Base-by-base conservation (phyloP, 352 stramenopile genomes). In the Pythium sp. region DNA sequence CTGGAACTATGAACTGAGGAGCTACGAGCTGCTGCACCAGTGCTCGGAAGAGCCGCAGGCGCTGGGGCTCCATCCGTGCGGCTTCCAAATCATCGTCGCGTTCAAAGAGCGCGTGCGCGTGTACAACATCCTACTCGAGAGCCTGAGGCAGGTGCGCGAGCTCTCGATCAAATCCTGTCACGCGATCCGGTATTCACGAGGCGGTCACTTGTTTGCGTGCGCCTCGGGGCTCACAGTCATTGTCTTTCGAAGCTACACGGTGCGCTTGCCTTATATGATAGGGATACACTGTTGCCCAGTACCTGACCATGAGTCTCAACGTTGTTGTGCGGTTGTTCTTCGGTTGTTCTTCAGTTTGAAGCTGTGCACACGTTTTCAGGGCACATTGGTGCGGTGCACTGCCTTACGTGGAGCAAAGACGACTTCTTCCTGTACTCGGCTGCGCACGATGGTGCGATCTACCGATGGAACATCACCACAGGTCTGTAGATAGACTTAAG, bases 1-100 rank as follows among this genome's bases (percentile, higher is more conserved):
- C 12, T 98, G 92, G 93, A 97, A 97, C 68, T 94, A 90, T 54
- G 77, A 91, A n/a, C 36, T 85, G 5, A 62, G 64, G 18, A 56
- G 76, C 18, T 93, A 92, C 62, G 87, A 94, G 36, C 63, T 94
- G 1, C 66, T 90, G 20, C 79, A 90, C 20, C 68, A 80, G 14
- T 90, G 82, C 30, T 69, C 77, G 0, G 87, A 94, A 36, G 87
- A 94, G 67, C 87, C 85, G 2, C 76, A 70, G 1, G 80, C 84
- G 2, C 47, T 94, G 24, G 77, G 76, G 11, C 71, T 94, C 8
- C 87, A 94, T 59, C 85, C 87, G 2, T 80, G 82, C 18, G 87
- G 87, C 2, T 93, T 91, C 34, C 82, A 90, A 28, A 47, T 92
- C 14, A 70, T 90, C 28, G 83, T 93, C 26, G 77, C 81, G 9